Evolutionary conservation across 371 early-diverging fungal genomes (phyloP), one percentile per base, ranked within the genome.

Genomic region (Chytridiales sp.): DNA sequence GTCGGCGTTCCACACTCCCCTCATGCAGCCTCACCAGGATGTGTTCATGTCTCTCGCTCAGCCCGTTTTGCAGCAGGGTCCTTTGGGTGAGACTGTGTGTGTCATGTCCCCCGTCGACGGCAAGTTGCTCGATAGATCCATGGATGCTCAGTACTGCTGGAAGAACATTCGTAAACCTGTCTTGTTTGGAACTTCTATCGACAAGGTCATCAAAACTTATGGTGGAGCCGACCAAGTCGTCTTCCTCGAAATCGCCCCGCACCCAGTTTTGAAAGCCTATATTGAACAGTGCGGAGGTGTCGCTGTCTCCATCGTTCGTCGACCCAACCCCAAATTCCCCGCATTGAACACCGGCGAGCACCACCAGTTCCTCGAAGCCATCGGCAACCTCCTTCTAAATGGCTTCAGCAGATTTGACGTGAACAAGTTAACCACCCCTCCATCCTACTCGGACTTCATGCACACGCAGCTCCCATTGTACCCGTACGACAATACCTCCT

Each of bases 1-100:
- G 0, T 50, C 51, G 34, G 64, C 64, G 27, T 64, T 64, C 64
- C 64, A 64, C 38, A 35, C 64, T 5, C 59, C 58, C 35, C 34
- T 64, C 32, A 59, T 64, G 59, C 27, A 30, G n/a, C 22, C 48
- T 11, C 22, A 27, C 5, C 34, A 50, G 26, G 11, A 21, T 21
- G 19, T 36, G 15, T 48, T 49, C 59, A 59, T 48, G 39, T 17
- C 22, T 9, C 15, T 39, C 35, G 50, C 32, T 35, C 22, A 21
- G 2, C 35, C 47, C 15, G 48, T 38, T 11, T 48, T 48, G 39
- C 15, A 19, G 26, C 19, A 17, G 1, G 31, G 32, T 11, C 22
- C 38, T 3, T 21, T 15, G n/a, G 30, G 39, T 26, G 38, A 11
- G 27, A 43, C n/a, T n/a, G 32, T 34, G 17, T 29, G n/a, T 11